Evolutionary conservation across 2,329 filamentous ascomycete species (phyloP).

Genomic region (Daldinia sp.): DNA sequence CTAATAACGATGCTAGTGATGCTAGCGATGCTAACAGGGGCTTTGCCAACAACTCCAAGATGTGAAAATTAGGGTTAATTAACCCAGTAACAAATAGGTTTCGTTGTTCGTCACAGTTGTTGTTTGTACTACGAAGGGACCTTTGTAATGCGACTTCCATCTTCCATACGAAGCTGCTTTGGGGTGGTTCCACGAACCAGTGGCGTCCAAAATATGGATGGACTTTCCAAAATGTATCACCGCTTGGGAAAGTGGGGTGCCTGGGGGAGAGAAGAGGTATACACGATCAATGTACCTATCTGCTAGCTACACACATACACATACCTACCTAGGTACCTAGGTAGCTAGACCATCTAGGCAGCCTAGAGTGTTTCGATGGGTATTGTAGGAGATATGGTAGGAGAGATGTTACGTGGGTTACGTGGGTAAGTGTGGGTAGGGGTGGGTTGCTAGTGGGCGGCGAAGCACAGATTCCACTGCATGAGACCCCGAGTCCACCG

Average conservation of each 20-base stretch:
- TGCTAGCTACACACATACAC: neutral
- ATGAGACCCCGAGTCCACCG: slow-evolving; percentile 50
- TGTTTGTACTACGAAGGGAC: slow-evolving; percentile 18
- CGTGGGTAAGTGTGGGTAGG: slow-evolving; percentile 10
- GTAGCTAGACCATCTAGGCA: too few species aligned
- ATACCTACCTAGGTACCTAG: neutral
- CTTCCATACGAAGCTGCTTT: slow-evolving; percentile 12
- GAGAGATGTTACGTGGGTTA: slow-evolving; percentile 15
- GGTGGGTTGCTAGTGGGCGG: slow-evolving; percentile 30
- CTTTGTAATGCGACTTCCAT: slow-evolving; percentile 33
- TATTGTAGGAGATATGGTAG: neutral
- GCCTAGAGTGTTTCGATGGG: too few species aligned
- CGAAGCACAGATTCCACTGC: slow-evolving; percentile 42
- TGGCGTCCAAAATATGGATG: slow-evolving; percentile 19
- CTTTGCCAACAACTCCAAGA: slow-evolving; percentile 12
- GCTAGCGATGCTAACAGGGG: slow-evolving; percentile 13
- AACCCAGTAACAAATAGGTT: slow-evolving; percentile 25
- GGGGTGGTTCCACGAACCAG: slow-evolving; percentile 14
- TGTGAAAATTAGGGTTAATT: slow-evolving; percentile 32
- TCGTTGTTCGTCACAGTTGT: neutral
- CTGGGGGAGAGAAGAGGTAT: slow-evolving; percentile 4
- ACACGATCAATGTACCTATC: neutral
- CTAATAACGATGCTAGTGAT: slow-evolving; percentile 1
- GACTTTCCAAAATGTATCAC: slow-evolving; percentile 35
- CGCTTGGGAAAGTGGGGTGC: slow-evolving; percentile 40